Evolutionary conservation across 805 yeast species (phyloP).

Genomic region (Zygotorulaspora florentina): DNA sequence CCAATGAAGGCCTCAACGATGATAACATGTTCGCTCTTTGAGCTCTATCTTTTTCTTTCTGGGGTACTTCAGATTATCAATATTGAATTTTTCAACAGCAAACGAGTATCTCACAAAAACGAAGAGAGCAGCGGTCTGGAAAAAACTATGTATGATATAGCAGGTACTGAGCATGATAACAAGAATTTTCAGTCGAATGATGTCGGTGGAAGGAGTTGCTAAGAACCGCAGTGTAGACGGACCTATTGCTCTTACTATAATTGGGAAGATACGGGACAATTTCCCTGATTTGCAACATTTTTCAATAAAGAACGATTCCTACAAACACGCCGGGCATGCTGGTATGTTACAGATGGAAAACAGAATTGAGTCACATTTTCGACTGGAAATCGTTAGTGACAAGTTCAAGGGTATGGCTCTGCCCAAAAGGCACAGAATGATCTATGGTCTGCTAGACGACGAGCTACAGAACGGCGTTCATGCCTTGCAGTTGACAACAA

Average conservation of each 20-base stretch:
- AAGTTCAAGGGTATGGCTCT: conserved; percentile 58
- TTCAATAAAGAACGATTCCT: conserved; percentile 72
- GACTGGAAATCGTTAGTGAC: conserved; percentile 67
- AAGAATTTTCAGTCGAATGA: conserved; percentile 11
- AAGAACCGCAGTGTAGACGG: conserved; percentile 21
- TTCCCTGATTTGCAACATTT: conserved; percentile 42
- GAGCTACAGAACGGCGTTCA: conserved; percentile 69
- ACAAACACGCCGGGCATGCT: conserved; percentile 82
- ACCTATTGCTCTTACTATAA: conserved; percentile 50
- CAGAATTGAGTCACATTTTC: conserved; percentile 75
- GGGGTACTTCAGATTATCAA: too few species aligned
- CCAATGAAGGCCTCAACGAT: background rate
- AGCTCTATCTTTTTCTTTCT: background rate
- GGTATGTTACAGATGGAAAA: conserved; percentile 73
- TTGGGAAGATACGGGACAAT: conserved; percentile 38
- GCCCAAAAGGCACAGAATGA: conserved; percentile 74
- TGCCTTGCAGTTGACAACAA: conserved; percentile 81
- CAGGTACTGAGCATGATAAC: conserved; percentile 2
- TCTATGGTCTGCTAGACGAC: conserved; percentile 64
- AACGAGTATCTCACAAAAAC: too few species aligned
- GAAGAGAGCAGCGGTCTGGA: too few species aligned
- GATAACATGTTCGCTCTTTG: background rate
- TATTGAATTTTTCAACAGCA: too few species aligned
- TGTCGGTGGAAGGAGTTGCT: conserved; percentile 12
- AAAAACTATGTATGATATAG: too few species aligned